Conservation (phyloP, 768 basidiomycete species). For the Tricholoma bakamatsutake region DNA sequence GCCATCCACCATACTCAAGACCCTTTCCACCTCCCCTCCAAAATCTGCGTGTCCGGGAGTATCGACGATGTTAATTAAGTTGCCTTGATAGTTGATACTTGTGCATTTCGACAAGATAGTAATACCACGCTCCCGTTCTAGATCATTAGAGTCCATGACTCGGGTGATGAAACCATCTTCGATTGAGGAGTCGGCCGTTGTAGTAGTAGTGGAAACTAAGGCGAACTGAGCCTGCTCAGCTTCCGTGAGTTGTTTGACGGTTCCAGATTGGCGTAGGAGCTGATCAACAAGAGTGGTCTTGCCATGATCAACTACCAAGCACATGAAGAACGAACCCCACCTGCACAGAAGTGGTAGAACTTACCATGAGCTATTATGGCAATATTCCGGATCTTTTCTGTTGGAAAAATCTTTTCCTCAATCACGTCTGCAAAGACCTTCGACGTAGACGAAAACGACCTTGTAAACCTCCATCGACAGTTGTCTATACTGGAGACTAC, state of each 20-base stretch:
- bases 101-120: slow-evolving; percentile 59
- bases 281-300: slow-evolving; percentile 51
- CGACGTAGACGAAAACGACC: slow-evolving; percentile 11
- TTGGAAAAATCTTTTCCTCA: slow-evolving; percentile 22
- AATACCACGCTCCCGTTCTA: slow-evolving; percentile 55
- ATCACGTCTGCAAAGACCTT: slow-evolving; percentile 18
- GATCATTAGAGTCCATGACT: slow-evolving; percentile 47
- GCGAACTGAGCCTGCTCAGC: slow-evolving; percentile 30
- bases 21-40: slow-evolving; percentile 57
- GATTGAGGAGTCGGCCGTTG: slow-evolving; percentile 28
- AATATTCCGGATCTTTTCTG: slow-evolving; percentile 40
- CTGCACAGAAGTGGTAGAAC: slow-evolving; percentile 7
- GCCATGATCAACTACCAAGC: slow-evolving; percentile 40
- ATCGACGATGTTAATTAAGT: slow-evolving; percentile 54
- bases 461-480: not conserved
- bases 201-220: slow-evolving; percentile 23
- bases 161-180: slow-evolving; percentile 37
- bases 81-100: slow-evolving; percentile 41
- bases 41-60: slow-evolving; percentile 62
- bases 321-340: not conserved
- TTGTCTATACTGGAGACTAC: not conserved
- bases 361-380: slow-evolving; percentile 47
- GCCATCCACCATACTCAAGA: slow-evolving; percentile 57
- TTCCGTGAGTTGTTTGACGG: slow-evolving; percentile 33
- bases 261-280: slow-evolving; percentile 44